Conservation (phyloP, 805 yeast species). For the Jamesozyma piceae region DNA sequence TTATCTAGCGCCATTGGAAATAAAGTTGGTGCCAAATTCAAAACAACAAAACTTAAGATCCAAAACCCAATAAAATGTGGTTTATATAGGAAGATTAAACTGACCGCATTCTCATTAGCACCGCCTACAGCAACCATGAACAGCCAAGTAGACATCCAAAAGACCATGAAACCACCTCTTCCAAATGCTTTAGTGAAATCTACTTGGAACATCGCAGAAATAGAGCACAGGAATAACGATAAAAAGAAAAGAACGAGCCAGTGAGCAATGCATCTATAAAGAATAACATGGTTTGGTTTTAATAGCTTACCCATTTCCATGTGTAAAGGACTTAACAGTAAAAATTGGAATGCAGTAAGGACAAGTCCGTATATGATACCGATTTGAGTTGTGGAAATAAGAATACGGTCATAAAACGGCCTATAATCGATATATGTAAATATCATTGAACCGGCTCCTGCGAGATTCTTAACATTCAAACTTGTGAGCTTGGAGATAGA, state of each 20-base stretch:
- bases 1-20: conserved; percentile 52
- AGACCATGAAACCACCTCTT: conserved; percentile 60
- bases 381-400: conserved; percentile 64
- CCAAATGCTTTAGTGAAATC: conserved; percentile 53
- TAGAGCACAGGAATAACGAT: conserved; percentile 48
- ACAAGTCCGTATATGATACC: conserved; percentile 67
- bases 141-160: conserved; percentile 60
- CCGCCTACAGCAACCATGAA: conserved; percentile 73
- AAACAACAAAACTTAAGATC: conserved; percentile 59
- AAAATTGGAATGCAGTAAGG: conserved; percentile 62
- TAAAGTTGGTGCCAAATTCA: conserved; percentile 62
- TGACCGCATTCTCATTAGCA: conserved; percentile 56
- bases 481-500: conserved; percentile 2
- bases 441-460: conserved; percentile 24
- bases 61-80: conserved; percentile 66
- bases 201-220: conserved; percentile 61
- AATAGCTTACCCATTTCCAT: conserved; percentile 38
- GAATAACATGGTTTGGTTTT: conserved; percentile 36
- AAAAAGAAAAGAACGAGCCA: conserved; percentile 45
- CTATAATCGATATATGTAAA: conserved; percentile 36
- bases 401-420: conserved; percentile 41
- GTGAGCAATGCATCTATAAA: conserved; percentile 43
- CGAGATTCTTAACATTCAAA: conserved; percentile 4
- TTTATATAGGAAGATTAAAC: conserved; percentile 40
- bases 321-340: conserved; percentile 50